These are phyloP conservation scores for Aspergillus tanneri DNA, from an alignment of 2,329 filamentous ascomycete species.

Conservation along the genomic window DNA sequence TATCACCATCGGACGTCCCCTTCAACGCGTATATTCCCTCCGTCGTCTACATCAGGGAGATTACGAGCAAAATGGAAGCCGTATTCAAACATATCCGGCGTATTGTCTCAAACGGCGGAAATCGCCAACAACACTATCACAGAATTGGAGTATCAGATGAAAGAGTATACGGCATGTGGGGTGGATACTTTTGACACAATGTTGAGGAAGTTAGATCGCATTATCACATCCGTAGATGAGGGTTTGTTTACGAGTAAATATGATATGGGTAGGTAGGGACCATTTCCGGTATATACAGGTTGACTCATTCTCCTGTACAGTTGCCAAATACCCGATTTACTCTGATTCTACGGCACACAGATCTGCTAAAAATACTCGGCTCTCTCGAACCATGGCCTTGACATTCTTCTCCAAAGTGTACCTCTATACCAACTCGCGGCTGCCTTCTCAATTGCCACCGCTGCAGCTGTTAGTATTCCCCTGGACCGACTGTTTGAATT, in stretches of 20 bases:
- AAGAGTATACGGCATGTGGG: conserved; percentile 37
- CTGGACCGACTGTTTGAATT: background rate
- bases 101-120: conserved; percentile 18
- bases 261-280: conserved; percentile 27
- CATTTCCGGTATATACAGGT: too few species aligned
- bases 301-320: background rate
- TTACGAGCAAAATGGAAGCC: conserved; percentile 4
- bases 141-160: conserved; percentile 33
- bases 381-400: conserved; percentile 18
- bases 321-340: background rate
- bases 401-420: conserved; percentile 75
- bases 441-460: conserved; percentile 66
- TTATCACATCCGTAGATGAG: conserved; percentile 71
- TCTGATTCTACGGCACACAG: background rate
- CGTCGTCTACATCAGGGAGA: background rate
- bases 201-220: conserved; percentile 61
- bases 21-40: background rate
- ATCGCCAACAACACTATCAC: conserved; percentile 21
- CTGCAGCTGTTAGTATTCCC: conserved; percentile 61
- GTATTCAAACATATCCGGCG: conserved; percentile 4
- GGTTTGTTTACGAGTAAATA: conserved; percentile 55
- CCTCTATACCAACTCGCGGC: conserved; percentile 71
- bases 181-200: conserved; percentile 56
- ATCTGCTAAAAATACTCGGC: background rate
- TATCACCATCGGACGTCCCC: background rate